Conservation (phyloP, 306 rosid genomes). For the Prunus padus region DNA sequence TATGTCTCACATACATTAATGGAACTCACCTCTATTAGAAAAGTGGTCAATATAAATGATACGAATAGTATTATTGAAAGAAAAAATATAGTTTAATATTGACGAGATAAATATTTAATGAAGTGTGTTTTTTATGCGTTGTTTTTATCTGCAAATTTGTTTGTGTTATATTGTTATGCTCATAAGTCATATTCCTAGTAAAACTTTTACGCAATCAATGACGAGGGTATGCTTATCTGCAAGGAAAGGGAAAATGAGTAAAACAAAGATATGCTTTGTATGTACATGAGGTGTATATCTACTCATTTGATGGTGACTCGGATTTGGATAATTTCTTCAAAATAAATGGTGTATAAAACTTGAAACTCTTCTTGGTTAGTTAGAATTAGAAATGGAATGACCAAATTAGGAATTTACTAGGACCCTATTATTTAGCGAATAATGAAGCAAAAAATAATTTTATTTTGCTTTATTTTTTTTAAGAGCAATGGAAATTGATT, state of each 20-base stretch:
- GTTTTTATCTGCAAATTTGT: neutral
- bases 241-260: neutral
- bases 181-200: neutral
- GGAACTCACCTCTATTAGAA: too few species aligned
- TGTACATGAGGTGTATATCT: too few species aligned
- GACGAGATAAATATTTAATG: neutral
- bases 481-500: neutral
- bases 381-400: neutral
- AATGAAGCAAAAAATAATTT: too few species aligned
- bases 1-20: too few species aligned
- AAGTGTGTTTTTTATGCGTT: neutral
- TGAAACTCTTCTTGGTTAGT: too few species aligned
- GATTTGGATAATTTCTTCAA: neutral
- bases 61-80: too few species aligned
- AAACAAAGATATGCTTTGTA: neutral
- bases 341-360: neutral
- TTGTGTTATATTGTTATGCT: neutral
- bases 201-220: neutral
- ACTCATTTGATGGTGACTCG: neutral
- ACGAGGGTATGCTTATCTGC: neutral
- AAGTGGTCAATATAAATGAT: fast-evolving
- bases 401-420: neutral
- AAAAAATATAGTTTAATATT: neutral
- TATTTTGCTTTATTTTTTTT: too few species aligned
- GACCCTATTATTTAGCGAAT: neutral